Percentiles rank a stretch among this genome's conserved stretches.
Conservation (phyloP, 768 basidiomycete genomes). For the Mycena haematopus region DNA sequence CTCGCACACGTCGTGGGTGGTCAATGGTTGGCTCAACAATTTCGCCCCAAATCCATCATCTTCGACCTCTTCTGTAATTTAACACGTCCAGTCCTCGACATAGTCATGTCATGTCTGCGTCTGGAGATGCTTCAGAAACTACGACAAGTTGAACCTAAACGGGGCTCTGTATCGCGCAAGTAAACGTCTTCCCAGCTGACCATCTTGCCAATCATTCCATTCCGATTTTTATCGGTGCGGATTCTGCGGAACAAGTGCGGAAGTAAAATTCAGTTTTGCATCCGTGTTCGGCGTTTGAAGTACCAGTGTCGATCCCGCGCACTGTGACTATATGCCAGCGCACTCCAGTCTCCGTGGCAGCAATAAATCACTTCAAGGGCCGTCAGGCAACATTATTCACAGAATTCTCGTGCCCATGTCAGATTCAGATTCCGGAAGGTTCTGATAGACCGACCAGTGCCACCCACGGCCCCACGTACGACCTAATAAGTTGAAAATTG, state of each 20-base stretch:
- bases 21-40: no score
- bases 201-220: background rate
- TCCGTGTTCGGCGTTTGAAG: background rate
- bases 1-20: no score
- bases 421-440: background rate
- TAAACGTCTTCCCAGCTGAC: background rate
- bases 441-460: background rate
- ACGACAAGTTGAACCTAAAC: no score
- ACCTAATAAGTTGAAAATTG: background rate
- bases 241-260: background rate
- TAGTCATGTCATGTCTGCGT: no score
- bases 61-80: no score
- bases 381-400: background rate
- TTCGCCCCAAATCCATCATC: no score
- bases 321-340: no score
- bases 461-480: no score
- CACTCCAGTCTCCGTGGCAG: background rate
- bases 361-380: constrained; percentile 5
- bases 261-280: constrained; percentile 2
- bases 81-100: no score
- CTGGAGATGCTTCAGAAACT: no score
- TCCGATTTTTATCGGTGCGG: background rate
- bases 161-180: no score
- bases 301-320: background rate
- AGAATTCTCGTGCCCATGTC: background rate